Base-by-base conservation (phyloP, 2,329 filamentous ascomycete species). In the Alternaria gaisen region DNA sequence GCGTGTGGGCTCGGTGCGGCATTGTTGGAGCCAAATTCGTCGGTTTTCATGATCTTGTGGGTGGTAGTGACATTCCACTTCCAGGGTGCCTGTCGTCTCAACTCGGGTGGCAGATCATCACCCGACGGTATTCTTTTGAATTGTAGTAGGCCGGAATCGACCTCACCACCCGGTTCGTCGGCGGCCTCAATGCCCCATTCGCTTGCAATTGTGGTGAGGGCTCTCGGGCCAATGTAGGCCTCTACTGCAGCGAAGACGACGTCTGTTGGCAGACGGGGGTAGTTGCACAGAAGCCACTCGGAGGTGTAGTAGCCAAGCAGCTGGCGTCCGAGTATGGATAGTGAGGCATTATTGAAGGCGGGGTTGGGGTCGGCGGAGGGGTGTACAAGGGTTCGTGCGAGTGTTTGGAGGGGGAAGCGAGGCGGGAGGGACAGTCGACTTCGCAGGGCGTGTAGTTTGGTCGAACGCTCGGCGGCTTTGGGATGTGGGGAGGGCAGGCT, bases 101-200 rank as follows among this genome's bases (percentile, higher is more conserved):
- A 48, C n/a, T 64, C 61, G 8, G 62, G 64, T 3, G 75, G 75
- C 8, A 76, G 52, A 5, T 65, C 65, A 3, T 72, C 66, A 10
- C 75, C 75, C 9, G 72, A 65, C 22, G 60, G 64, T 53, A 84
- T 63, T 56, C 85, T 75, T 80, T 80, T 80, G 84, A 93, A 97
- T 77, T 98, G 95, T 62, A 99, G 83, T 55, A 97, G 83, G 6
- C 94, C 95, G 0, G 94, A 90, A 77, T 99, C 95, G 57, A 98
- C 94, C 81, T 98, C 94, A 60, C 88, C 88, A 52, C 94, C 95
- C 0, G 95, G 95, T 20, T 88, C 90, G 11, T 91, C 92, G n/a
- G 92, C 94, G 43, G 85, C 82, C 78, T 98, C 94, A 16, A 98
- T 88, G 80, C 95, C 95, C 95, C 95, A 99, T 81, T 95, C 91